Percentiles rank a stretch among this genome's conserved stretches.
Evolutionary conservation across 2,329 filamentous ascomycete species (phyloP).

Genomic region (Phoma sp.): DNA sequence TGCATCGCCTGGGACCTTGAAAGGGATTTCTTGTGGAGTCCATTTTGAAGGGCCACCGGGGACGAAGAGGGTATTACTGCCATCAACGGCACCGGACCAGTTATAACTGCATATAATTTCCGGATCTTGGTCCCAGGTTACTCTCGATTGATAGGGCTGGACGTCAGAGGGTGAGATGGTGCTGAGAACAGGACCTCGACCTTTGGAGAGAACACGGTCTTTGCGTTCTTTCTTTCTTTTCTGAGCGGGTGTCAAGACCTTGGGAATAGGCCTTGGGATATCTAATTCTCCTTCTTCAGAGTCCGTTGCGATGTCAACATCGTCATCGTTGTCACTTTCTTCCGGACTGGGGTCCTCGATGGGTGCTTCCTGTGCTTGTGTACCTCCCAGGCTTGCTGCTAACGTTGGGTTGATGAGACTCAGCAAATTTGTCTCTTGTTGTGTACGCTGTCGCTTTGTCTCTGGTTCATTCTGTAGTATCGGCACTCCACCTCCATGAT

Average conservation of each 20-base stretch:
- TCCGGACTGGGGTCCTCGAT: not conserved
- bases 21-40: slow-evolving; percentile 25
- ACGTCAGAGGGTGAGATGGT: slow-evolving; percentile 22
- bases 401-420: slow-evolving; percentile 16
- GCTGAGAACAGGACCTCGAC: slow-evolving; percentile 28
- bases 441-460: slow-evolving; percentile 8
- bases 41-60: slow-evolving; percentile 38
- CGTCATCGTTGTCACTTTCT: slow-evolving; percentile 5
- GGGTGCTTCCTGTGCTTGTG: not conserved
- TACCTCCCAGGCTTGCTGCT: not conserved
- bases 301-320: slow-evolving; percentile 13
- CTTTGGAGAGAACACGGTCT: slow-evolving; percentile 16
- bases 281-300: slow-evolving; percentile 15
- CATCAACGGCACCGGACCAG: slow-evolving; percentile 31
- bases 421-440: slow-evolving; percentile 16
- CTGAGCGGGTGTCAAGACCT: slow-evolving; percentile 19
- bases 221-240: slow-evolving; percentile 26
- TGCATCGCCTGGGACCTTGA: slow-evolving; percentile 26
- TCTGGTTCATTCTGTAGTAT: not conserved
- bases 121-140: slow-evolving; percentile 35
- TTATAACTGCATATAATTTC: slow-evolving; percentile 42
- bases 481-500: not conserved
- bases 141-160: slow-evolving; percentile 13
- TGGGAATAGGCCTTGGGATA: slow-evolving; percentile 9
- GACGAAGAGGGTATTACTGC: slow-evolving; percentile 39